Percentiles rank a stretch among this genome's conserved stretches.
These are phyloP conservation scores for Domatiomyces globalis DNA, from an alignment of 2,329 filamentous ascomycete genomes.

Conservation along the genomic window DNA sequence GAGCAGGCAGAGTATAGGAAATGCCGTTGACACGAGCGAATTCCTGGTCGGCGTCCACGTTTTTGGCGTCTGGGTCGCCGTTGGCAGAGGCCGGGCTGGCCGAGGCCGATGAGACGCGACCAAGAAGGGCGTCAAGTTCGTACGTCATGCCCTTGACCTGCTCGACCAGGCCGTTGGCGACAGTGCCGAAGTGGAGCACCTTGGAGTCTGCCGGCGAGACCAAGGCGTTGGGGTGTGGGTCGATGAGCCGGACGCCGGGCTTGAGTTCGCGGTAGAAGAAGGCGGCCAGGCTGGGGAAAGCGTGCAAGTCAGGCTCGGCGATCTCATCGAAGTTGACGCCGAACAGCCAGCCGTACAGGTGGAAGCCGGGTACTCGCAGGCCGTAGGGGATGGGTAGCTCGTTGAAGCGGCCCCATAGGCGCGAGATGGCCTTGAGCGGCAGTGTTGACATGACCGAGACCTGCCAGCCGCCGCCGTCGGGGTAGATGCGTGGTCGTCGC, in stretches of 20 bases:
- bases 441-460: conserved; percentile 89
- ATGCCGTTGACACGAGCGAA: conserved; percentile 93
- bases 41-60: conserved; percentile 68
- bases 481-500: conserved; percentile 51
- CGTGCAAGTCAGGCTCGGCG: conserved; percentile 71
- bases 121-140: conserved; percentile 81
- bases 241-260: conserved; percentile 70
- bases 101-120: conserved; percentile 34
- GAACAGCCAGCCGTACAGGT: conserved; percentile 78
- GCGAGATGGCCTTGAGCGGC: conserved; percentile 77
- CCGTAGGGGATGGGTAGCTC: conserved; percentile 79
- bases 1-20: conserved; percentile 75
- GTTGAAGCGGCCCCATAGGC: conserved; percentile 83
- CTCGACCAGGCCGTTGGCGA: conserved; percentile 87
- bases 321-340: conserved; percentile 85
- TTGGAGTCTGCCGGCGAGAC: conserved; percentile 83
- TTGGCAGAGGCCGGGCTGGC: conserved; percentile 22
- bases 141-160: conserved; percentile 99
- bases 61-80: conserved; percentile 23
- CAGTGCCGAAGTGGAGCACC: conserved; percentile 80
- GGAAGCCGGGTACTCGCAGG: conserved; percentile 76
- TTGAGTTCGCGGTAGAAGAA: conserved; percentile 97
- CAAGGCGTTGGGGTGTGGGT: conserved; percentile 64
- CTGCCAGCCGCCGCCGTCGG: conserved; percentile 71
- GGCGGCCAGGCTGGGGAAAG: conserved; percentile 80